Conservation (phyloP, 371 early-diverging fungal species). For the Chytridiales sp. region DNA sequence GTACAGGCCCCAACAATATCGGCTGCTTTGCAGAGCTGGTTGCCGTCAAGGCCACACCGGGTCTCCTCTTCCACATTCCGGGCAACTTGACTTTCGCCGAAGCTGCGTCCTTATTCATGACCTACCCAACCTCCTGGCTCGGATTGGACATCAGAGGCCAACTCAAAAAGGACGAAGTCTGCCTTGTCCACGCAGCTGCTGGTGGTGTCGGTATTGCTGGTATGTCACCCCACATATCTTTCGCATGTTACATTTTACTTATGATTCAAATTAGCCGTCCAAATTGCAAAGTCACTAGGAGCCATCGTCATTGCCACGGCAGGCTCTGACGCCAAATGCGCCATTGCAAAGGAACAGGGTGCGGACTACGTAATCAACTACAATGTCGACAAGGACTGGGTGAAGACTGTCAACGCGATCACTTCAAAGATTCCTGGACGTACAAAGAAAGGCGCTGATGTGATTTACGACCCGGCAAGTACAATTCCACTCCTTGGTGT, state of each 20-base stretch:
- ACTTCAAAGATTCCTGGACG: slow-evolving; percentile 50
- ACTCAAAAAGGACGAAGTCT: slow-evolving; percentile 19
- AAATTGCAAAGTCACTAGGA: slow-evolving; percentile 59
- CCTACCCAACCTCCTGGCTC: slow-evolving; percentile 22
- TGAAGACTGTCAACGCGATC: slow-evolving; percentile 65
- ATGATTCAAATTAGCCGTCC: slow-evolving; percentile 18
- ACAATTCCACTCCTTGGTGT: background rate
- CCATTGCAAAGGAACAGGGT: slow-evolving; percentile 63
- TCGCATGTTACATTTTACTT: background rate
- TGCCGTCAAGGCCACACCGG: background rate
- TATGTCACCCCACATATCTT: background rate
- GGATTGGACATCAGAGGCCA: slow-evolving; percentile 12
- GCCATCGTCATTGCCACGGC: slow-evolving; percentile 86
- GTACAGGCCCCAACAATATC: slow-evolving; percentile 4
- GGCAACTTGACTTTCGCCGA: slow-evolving; percentile 8
- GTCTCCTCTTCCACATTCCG: slow-evolving; percentile 20
- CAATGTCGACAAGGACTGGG: slow-evolving; percentile 69
- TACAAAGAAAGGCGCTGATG: slow-evolving; percentile 32
- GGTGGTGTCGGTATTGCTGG: slow-evolving; percentile 23
- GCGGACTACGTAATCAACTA: slow-evolving; percentile 82
- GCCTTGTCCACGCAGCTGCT: slow-evolving; percentile 26
- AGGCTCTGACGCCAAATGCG: slow-evolving; percentile 71
- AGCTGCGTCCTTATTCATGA: slow-evolving; percentile 19
- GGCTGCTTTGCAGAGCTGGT: slow-evolving; percentile 8
- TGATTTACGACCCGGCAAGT: slow-evolving; percentile 36